These are phyloP conservation scores for Marchantia paleacea DNA, from an alignment of 225 moss, liverwort and hornwort genomes.

Conservation along the genomic window DNA sequence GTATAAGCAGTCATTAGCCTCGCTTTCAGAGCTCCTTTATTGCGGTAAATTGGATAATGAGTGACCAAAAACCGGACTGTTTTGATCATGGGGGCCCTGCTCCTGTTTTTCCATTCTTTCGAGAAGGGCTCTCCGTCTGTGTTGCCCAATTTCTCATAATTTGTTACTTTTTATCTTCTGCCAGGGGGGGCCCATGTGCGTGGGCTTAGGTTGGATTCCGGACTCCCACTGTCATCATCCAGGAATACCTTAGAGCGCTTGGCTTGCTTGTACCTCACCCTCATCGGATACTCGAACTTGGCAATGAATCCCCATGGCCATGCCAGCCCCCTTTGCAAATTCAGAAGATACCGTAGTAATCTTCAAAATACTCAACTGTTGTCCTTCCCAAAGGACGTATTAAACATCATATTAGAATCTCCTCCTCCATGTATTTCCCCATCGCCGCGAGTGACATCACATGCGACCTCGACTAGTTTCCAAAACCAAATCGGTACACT, in stretches of 20 bases:
- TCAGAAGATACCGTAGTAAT: background rate
- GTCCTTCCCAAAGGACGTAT: slow-evolving; percentile 14
- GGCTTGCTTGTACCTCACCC: background rate
- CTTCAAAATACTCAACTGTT: background rate
- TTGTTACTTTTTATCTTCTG: background rate
- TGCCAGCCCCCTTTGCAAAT: background rate
- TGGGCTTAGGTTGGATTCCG: background rate
- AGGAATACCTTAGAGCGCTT: too few species aligned
- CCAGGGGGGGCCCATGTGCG: slow-evolving; percentile 3
- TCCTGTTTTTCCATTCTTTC: background rate
- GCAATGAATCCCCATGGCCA: background rate
- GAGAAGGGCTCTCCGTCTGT: background rate
- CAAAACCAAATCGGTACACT: background rate
- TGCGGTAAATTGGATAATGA: background rate
- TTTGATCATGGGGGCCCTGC: background rate
- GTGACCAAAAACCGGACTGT: background rate
- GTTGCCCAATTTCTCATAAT: background rate
- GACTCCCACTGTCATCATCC: slow-evolving; percentile 8
- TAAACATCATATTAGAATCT: slow-evolving; percentile 3
- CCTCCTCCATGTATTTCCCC: background rate
- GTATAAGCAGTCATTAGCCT: background rate
- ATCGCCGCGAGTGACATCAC: background rate
- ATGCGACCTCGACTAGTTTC: background rate
- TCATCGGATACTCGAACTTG: slow-evolving; percentile 1
- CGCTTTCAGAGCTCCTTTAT: background rate